Base-by-base conservation (phyloP, 1,139 yeast species). In the Protomyces inundatus region DNA sequence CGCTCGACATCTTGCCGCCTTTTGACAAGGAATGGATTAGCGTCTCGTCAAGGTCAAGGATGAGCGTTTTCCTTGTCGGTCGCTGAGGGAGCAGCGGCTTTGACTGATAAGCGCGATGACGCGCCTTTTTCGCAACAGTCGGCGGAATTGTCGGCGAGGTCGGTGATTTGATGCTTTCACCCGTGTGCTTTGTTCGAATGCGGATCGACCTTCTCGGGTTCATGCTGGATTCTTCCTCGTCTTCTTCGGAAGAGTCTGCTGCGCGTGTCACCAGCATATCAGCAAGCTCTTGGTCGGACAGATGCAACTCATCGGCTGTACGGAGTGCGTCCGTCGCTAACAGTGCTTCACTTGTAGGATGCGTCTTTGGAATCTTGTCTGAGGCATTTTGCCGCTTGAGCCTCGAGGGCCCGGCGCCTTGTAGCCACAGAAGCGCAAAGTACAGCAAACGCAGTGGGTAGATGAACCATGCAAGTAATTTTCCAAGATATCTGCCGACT, bases 1-100 rank as follows among this genome's bases (percentile, higher is more conserved):
- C 82, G 39, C 82, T 77, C 7, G 84, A 77, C 67, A 82, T 80
- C 53, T 81, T 76, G 32, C 82, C 76, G 6, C 88, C 85, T 65
- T 95, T 80, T 1, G 95, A 85, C 64, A 90, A 79, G 0, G 98
- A 90, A 73, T 93, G 98, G 66, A 93, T 90, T 66, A 93, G 77
- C 0, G 98, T 93, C 72, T 93, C 98, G 75, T 93, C 98, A 45
- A 93, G 80, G 73, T 93, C 98, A 36, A 93, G 78, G 0, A 93
- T 86, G 52, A 93, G 79, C 0, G 91, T 87, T 73, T 91, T 93
- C 68, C 42, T 35, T 23, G 46, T 55, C 30, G 64, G 64, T 10
- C 30, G 34, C 9, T 6, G 6, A 3, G 58, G 55, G 16, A 60
- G 46, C 35, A 54, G 23, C 7, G 64, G 50, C 12, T 30, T 45